Evolutionary conservation across 1,284 basidiomycete species (phyloP).

Genomic region (Vanrija pseudolonga): DNA sequence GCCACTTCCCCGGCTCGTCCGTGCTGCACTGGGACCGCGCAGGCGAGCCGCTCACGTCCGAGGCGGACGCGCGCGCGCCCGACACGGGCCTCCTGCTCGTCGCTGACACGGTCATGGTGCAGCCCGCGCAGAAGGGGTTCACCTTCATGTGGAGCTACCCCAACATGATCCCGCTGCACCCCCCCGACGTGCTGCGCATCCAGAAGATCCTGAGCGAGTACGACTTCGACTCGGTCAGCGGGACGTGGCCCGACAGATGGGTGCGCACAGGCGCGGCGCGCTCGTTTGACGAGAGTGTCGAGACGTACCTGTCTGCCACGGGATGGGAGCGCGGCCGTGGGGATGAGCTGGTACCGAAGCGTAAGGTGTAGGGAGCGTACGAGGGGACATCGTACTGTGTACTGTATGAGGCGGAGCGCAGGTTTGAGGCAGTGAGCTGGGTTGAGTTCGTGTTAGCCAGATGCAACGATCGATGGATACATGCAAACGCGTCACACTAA

Average conservation of each 20-base stretch:
- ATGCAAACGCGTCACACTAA: neutral
- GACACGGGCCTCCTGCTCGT: conserved; percentile 38
- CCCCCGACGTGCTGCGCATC: conserved; percentile 30
- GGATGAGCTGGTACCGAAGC: conserved; percentile 3
- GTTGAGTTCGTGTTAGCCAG: no score
- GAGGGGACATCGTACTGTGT: no score
- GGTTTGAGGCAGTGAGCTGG: no score
- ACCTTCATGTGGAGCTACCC: conserved; percentile 48
- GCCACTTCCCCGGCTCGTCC: conserved; percentile 46
- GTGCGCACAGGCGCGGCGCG: conserved; percentile 35
- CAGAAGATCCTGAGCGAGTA: conserved; percentile 19
- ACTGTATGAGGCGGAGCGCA: no score
- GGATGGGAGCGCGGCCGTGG: conserved; percentile 33
- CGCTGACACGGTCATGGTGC: conserved; percentile 47
- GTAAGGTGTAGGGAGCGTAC: no score
- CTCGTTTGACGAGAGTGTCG: conserved; percentile 31
- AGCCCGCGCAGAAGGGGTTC: conserved; percentile 38
- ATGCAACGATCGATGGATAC: no score
- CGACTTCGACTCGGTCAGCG: conserved; percentile 36
- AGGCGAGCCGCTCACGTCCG: conserved; percentile 27
- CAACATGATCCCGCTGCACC: conserved; percentile 46
- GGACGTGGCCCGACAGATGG: conserved; percentile 41
- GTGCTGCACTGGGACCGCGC: conserved; percentile 46
- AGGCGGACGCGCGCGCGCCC: conserved; percentile 24
- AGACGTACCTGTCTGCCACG: conserved; percentile 28